Evolutionary conservation across 805 yeast species (phyloP).

Genomic region (Wickerhamiella kurtzmanii): DNA sequence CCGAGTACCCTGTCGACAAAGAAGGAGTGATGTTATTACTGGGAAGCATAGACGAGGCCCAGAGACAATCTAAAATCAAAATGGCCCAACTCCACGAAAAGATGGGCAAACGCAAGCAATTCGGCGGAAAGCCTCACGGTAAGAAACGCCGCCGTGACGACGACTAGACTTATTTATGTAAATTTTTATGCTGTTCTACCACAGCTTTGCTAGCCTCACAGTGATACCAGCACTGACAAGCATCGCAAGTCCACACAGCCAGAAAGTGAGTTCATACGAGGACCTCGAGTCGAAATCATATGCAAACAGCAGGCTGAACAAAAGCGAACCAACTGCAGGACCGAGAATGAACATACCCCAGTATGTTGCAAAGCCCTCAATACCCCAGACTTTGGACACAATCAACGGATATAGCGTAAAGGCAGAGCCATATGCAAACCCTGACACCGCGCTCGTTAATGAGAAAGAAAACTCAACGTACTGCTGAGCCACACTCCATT

Average conservation of each 20-base stretch:
- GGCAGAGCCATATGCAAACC: constrained; percentile 65
- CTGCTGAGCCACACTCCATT: constrained; percentile 3
- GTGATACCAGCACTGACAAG: constrained; percentile 5
- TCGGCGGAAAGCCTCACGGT: constrained; percentile 27
- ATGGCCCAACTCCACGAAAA: constrained; percentile 53
- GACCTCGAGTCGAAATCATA: constrained; percentile 35
- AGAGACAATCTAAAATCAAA: constrained; percentile 74
- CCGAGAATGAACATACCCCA: constrained; percentile 87
- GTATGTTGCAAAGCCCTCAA: constrained; percentile 75
- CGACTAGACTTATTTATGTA: constrained; percentile 16
- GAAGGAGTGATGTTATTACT: constrained; percentile 65
- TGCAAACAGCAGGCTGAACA: constrained; percentile 62
- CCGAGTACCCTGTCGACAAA: constrained; percentile 68
- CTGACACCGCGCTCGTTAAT: constrained; percentile 38
- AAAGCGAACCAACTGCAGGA: constrained; percentile 68
- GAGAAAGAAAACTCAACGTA: constrained; percentile 20
- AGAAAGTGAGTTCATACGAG: constrained; percentile 9
- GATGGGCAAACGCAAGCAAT: constrained; percentile 25
- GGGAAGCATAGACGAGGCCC: constrained; percentile 81
- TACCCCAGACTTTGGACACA: constrained; percentile 75
- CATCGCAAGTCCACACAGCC: constrained; percentile 10
- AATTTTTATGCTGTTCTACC: neutral
- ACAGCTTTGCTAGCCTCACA: neutral
- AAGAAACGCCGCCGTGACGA: constrained; percentile 33
- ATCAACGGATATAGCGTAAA: constrained; percentile 81